Conservation (phyloP, 2,329 filamentous ascomycete species). For the Fusarium denticulatum region DNA sequence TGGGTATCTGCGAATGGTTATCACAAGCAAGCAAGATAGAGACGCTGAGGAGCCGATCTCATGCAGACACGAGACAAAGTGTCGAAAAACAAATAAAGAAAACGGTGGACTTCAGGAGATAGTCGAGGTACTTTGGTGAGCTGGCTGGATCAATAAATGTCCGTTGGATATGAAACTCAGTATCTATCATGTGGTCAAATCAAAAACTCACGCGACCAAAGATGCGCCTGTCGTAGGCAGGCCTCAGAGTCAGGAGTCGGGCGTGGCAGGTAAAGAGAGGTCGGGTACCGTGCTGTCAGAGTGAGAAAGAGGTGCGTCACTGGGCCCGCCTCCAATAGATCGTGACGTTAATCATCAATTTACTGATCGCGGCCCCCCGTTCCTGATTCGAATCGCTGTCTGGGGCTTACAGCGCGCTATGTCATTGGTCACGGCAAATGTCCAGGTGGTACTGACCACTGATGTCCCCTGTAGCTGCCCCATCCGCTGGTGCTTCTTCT, state of each 20-base stretch:
- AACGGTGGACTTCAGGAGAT: not conserved
- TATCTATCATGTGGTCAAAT: slow-evolving; percentile 42
- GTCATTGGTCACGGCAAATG: slow-evolving; percentile 6
- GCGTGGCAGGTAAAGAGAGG: slow-evolving; percentile 38
- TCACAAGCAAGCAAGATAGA: slow-evolving; percentile 1
- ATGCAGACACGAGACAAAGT: not conserved
- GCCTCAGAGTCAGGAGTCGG: slow-evolving; percentile 7
- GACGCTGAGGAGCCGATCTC: not conserved
- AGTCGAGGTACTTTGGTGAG: not conserved
- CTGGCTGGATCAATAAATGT: slow-evolving; percentile 25
- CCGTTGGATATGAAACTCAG: slow-evolving; percentile 10
- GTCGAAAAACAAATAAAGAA: slow-evolving; percentile 1
- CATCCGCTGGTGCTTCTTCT: slow-evolving; percentile 7
- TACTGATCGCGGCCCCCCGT: slow-evolving; percentile 30
- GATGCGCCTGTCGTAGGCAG: slow-evolving; percentile 24
- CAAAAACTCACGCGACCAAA: slow-evolving; percentile 39
- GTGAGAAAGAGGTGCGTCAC: slow-evolving; percentile 35
- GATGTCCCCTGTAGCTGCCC: not conserved
- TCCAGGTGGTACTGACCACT: slow-evolving; percentile 12
- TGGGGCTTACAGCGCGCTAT: slow-evolving; percentile 15
- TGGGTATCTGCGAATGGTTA: slow-evolving; percentile 17
- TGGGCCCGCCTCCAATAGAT: slow-evolving; percentile 37
- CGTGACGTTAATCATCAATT: slow-evolving; percentile 27
- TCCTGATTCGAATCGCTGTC: slow-evolving; percentile 31
- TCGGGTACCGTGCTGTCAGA: slow-evolving; percentile 19